phyloP scores from a whole-genome alignment of 768 basidiomycete genomes.

The Rhodotorula toruloides region DNA sequence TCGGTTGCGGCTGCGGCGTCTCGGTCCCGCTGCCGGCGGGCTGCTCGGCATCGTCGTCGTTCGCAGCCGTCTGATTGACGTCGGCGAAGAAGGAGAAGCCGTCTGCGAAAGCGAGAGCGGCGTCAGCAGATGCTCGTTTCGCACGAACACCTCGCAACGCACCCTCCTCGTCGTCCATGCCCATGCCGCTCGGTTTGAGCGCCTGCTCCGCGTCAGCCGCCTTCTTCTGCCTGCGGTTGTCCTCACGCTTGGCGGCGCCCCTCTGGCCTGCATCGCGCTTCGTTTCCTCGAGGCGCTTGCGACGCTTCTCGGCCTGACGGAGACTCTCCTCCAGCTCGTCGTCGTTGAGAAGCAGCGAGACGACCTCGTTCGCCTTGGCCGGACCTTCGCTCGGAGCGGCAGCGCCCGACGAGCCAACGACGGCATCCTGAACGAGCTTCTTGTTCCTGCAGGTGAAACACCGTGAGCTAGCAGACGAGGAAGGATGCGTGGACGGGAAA shows the following conservation, averaged over 20 bases:
- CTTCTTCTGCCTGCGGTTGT: slow-evolving; percentile 8
- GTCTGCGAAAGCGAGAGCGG: too few relatives aligned
- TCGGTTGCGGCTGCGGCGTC: slow-evolving; percentile 14
- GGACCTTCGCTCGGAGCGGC: slow-evolving; percentile 28
- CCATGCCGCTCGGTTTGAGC: slow-evolving; percentile 16
- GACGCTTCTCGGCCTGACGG: slow-evolving; percentile 42
- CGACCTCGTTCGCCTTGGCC: slow-evolving; percentile 94
- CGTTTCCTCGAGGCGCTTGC: slow-evolving; percentile 46
- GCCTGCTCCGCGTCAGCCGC: slow-evolving; percentile 15
- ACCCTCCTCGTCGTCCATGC: slow-evolving; percentile 36
- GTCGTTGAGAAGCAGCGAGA: slow-evolving; percentile 86
- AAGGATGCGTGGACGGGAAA: background rate
- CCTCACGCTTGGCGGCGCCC: slow-evolving; percentile 21
- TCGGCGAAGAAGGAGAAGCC: slow-evolving; percentile 36
- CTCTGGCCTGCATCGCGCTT: slow-evolving; percentile 42
- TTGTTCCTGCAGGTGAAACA: slow-evolving; percentile 25
- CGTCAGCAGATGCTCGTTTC: too few relatives aligned
- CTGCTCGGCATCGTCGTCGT: slow-evolving; percentile 33
- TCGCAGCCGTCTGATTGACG: slow-evolving; percentile 19
- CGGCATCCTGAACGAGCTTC: slow-evolving; percentile 82
- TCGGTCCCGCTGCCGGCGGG: slow-evolving; percentile 10
- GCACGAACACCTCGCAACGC: background rate
- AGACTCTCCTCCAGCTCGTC: slow-evolving; percentile 65
- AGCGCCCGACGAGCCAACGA: slow-evolving; percentile 61
- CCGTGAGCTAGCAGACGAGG: background rate